These are phyloP conservation scores for Oehlia diaphana DNA, from an alignment of 192 early-diverging fungal species.

Conservation along the genomic window DNA sequence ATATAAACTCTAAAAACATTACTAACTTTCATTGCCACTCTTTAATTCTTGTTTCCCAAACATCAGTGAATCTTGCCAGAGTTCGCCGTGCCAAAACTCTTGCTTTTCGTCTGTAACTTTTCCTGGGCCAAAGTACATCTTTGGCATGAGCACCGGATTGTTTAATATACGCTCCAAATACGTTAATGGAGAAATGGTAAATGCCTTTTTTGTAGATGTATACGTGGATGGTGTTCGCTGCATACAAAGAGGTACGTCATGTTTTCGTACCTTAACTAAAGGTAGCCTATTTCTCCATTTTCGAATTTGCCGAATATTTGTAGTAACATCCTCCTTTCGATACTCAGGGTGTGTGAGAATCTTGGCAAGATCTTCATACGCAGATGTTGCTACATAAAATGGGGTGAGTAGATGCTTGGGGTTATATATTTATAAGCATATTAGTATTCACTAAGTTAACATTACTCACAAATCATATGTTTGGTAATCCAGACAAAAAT, in stretches of 20 bases:
- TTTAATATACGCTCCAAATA: background rate
- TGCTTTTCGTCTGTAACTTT: background rate
- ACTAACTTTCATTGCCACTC: background rate
- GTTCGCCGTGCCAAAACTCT: background rate
- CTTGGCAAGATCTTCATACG: slow-evolving; percentile 12
- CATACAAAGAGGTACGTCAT: background rate
- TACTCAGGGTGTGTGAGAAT: background rate
- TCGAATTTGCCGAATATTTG: background rate
- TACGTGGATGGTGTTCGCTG: background rate
- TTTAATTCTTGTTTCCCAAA: background rate
- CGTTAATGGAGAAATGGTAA: background rate
- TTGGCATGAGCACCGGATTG: background rate
- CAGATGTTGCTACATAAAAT: slow-evolving; percentile 1
- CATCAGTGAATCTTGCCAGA: background rate
- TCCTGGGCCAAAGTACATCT: background rate
- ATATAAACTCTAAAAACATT: no score
- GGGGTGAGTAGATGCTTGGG: no score
- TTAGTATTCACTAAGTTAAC: background rate
- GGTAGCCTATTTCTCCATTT: background rate
- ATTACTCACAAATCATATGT: background rate
- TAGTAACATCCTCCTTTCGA: background rate
- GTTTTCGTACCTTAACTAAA: background rate
- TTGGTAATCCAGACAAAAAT: background rate
- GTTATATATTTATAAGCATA: background rate
- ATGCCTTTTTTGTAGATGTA: background rate